Conservation (phyloP, 495 filamentous ascomycete genomes). For the Penicillium riverlandense region DNA sequence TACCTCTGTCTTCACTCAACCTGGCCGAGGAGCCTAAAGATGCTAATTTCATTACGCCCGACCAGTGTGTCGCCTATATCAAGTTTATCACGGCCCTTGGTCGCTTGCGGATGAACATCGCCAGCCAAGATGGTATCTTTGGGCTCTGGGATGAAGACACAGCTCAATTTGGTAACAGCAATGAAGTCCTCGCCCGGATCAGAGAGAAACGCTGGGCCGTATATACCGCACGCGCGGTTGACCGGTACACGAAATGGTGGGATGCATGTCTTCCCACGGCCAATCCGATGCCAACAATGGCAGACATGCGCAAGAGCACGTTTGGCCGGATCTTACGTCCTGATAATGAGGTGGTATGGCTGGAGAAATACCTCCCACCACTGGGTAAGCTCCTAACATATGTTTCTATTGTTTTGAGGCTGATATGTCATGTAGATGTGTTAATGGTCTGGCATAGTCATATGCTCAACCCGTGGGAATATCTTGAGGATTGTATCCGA, state of each 20-base stretch:
- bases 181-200: constrained; percentile 31
- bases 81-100: no score
- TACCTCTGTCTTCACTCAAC: no score
- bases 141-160: no score
- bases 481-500: constrained; percentile 71
- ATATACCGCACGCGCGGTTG: constrained; percentile 65
- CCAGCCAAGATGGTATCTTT: no score
- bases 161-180: no score
- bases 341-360: constrained; percentile 12
- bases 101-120: no score
- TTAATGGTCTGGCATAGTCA: constrained; percentile 89
- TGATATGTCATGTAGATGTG: constrained; percentile 47
- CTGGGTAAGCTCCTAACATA: constrained; percentile 16
- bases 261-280: constrained; percentile 12
- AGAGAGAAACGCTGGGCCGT: constrained; percentile 77
- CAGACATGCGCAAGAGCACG: no score
- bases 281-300: background rate
- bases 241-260: constrained; percentile 73
- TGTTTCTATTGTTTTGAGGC: no score
- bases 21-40: no score
- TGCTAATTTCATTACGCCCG: no score
- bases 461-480: constrained; percentile 74
- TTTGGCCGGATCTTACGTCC: no score
- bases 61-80: no score
- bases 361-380: constrained; percentile 18